phyloP scores from a whole-genome alignment of 352 stramenopile genomes.

The Phytopythium montanum region DNA sequence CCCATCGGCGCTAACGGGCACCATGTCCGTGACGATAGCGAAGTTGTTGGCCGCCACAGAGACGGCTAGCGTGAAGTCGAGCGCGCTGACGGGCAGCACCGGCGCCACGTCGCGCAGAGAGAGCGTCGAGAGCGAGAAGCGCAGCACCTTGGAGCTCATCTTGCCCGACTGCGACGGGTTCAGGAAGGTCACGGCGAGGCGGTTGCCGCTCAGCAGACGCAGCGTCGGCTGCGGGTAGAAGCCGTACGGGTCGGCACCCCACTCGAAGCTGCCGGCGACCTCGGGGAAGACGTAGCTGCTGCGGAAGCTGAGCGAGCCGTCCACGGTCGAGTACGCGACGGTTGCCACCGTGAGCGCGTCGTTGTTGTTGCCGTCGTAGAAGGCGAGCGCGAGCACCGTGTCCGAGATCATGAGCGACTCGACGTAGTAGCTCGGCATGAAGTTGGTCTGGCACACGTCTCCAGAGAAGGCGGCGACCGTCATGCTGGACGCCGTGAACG shows the following conservation, averaged over 20 bases:
- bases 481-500: conserved; percentile 14
- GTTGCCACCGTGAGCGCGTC: conserved; percentile 46
- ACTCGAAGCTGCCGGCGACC: conserved; percentile 41
- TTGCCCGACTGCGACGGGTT: conserved; percentile 46
- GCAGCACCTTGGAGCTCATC: conserved; percentile 40
- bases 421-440: conserved; percentile 29
- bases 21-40: conserved; percentile 35
- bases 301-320: conserved; percentile 32
- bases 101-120: conserved; percentile 47
- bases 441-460: conserved; percentile 39
- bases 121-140: conserved; percentile 38
- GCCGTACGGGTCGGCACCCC: conserved; percentile 17
- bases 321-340: conserved; percentile 22
- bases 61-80: conserved; percentile 29
- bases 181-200: conserved; percentile 58
- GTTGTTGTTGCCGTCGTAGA: conserved; percentile 54
- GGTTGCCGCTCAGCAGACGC: conserved; percentile 37
- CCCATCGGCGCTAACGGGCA: conserved; percentile 40
- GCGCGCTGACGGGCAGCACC: conserved; percentile 31
- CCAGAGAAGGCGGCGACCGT: conserved; percentile 24
- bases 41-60: conserved; percentile 7
- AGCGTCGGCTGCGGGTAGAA: conserved; percentile 42
- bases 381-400: conserved; percentile 35
- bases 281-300: conserved; percentile 43
- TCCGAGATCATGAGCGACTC: conserved; percentile 46